These are phyloP conservation scores for Pleurotus citrinopileatus DNA, from an alignment of 768 basidiomycete genomes.

Conservation along the genomic window DNA sequence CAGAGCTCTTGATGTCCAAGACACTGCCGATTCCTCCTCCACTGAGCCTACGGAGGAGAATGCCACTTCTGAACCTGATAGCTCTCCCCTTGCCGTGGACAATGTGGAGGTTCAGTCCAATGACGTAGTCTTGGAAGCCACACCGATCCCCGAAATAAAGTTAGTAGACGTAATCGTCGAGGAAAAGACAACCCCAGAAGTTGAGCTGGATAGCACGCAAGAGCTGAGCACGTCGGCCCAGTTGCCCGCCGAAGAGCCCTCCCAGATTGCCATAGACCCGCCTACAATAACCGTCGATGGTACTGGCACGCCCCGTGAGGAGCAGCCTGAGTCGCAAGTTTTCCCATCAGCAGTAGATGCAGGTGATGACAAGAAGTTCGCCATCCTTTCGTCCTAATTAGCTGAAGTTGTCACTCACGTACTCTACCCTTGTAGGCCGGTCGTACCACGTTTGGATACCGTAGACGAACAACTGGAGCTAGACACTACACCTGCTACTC, in stretches of 20 bases:
- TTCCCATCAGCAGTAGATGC: conserved; percentile 15
- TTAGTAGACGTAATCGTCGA: background rate
- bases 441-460: conserved; percentile 16
- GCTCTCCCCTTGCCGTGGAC: background rate
- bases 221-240: background rate
- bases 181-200: background rate
- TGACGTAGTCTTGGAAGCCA: background rate
- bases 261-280: background rate
- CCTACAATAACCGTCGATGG: conserved; percentile 2
- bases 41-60: background rate
- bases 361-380: conserved; percentile 9
- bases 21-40: background rate
- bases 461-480: conserved; percentile 13
- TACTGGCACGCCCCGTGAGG: background rate
- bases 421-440: conserved; percentile 12
- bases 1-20: background rate
- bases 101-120: too few species aligned
- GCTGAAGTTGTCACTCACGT: too few species aligned
- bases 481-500: conserved; percentile 12
- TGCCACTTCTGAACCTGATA: background rate
- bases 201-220: background rate
- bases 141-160: background rate
- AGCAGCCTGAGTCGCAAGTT: conserved; percentile 8
- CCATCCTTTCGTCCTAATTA: background rate
- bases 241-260: background rate